Conservation (phyloP, 768 basidiomycete genomes). For the Suillus lakei region DNA sequence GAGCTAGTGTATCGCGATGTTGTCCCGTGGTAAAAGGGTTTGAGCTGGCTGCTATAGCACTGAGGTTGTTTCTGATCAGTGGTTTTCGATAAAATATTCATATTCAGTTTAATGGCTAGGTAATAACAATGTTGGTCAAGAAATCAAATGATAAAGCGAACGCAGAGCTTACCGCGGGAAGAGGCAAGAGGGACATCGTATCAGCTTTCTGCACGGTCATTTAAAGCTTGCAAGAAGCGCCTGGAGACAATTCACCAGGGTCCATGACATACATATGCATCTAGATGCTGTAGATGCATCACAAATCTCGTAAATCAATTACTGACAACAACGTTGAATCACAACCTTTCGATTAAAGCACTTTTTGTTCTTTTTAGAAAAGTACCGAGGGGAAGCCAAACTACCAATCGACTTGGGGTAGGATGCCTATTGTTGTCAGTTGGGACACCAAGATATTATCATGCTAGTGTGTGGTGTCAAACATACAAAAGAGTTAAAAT, state of each 20-base stretch:
- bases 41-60: slow-evolving; percentile 26
- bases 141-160: neutral
- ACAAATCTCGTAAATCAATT: neutral
- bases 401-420: neutral
- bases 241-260: neutral
- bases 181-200: neutral
- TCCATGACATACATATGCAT: neutral
- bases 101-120: neutral
- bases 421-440: neutral
- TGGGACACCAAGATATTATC: neutral
- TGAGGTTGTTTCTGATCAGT: neutral
- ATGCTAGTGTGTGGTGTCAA: neutral
- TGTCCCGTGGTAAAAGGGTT: slow-evolving; percentile 15
- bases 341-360: neutral
- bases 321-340: too few relatives aligned
- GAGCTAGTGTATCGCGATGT: slow-evolving; percentile 29
- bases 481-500: neutral
- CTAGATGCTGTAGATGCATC: neutral
- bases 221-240: neutral
- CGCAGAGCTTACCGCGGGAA: neutral
- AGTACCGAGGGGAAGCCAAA: neutral
- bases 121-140: neutral
- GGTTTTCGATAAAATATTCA: neutral
- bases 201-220: neutral
- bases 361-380: neutral